Conservation (phyloP, 2,329 filamentous ascomycete species). For the Helminthosporium solani region DNA sequence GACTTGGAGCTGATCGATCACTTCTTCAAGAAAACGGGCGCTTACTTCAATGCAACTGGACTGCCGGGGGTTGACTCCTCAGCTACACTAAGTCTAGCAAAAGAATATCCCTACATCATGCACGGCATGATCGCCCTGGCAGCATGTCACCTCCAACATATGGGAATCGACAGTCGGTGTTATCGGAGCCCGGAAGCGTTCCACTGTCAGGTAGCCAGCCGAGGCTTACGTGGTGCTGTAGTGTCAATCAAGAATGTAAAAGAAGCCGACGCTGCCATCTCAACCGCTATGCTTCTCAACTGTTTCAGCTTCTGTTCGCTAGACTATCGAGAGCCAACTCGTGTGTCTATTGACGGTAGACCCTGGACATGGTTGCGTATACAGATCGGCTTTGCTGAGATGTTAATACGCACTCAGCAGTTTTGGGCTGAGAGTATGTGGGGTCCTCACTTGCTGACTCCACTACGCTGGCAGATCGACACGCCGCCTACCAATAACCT, state of each 20-base stretch:
- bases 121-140: conserved; percentile 16
- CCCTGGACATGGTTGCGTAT: conserved; percentile 11
- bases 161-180: conserved; percentile 2
- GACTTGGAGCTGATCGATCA: conserved; percentile 11
- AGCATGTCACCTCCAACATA: conserved; percentile 13
- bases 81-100: conserved; percentile 7
- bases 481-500: conserved; percentile 6
- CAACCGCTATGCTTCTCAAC: conserved; percentile 16
- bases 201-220: conserved; percentile 10
- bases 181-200: conserved; percentile 11
- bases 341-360: neutral
- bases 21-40: conserved; percentile 2
- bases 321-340: conserved; percentile 4
- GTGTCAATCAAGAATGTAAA: conserved; percentile 4
- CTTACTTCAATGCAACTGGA: neutral
- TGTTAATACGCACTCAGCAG: conserved; percentile 8
- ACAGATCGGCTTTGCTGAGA: conserved; percentile 9
- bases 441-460: conserved; percentile 6
- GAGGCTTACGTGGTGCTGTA: conserved; percentile 9
- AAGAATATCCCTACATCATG: conserved; percentile 12
- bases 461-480: neutral
- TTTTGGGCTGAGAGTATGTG: conserved; percentile 12
- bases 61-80: conserved; percentile 3
- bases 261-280: conserved; percentile 11
- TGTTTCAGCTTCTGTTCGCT: conserved; percentile 7